Base-by-base conservation (phyloP, 2,329 filamentous ascomycete genomes). In the Colletotrichum tofieldiae region DNA sequence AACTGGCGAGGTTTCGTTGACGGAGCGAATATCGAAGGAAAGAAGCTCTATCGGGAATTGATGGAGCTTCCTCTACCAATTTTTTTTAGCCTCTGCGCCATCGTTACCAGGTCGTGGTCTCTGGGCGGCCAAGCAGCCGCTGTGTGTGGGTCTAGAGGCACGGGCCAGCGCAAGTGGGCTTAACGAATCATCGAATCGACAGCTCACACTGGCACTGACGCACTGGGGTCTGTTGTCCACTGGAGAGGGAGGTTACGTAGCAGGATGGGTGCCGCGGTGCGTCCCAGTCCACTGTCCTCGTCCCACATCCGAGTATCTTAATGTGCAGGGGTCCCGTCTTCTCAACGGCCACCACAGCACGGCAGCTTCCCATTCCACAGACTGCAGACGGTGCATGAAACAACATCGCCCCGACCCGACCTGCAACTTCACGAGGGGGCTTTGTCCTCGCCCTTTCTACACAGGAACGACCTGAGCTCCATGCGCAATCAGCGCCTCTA, bases 21-120 rank as follows among this genome's bases (percentile, higher is more conserved):
- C 39, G 51, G 65, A 69, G 51, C 54, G 55, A 58, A 59, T 67
- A 67, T 73, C 69, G 54, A 65, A 66, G 43, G 66, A 64, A 62
- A 66, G 71, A 70, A 71, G 73, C 71, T 73, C 69, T 73, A 65
- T 63, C 45, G 55, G 67, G 67, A 71, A 73, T 71, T 52, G 67
- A 73, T 73, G 71, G 62, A 71, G 71, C 71, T 71, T 67, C 41
- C 65, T 63, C 67, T 74, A 74, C 72, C 73, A 74, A 75, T 75
- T 75, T 75, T 75, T 74, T 74, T 75, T 72, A 68, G 67, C 65
- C 68, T 72, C 56, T 72, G 70, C 66, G 45, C 70, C 59, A 69
- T 72, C 35, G 65, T 65, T 69, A 41, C 65, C 60, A n/a, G 66
- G 70, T 72, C 70, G 65, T 65, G 66, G 65, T 70, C 55, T 45